Evolutionary conservation across 108 stramenopile genomes (phyloP), one percentile per base, ranked within the genome.

Genomic region (Skeletonema grethae): DNA sequence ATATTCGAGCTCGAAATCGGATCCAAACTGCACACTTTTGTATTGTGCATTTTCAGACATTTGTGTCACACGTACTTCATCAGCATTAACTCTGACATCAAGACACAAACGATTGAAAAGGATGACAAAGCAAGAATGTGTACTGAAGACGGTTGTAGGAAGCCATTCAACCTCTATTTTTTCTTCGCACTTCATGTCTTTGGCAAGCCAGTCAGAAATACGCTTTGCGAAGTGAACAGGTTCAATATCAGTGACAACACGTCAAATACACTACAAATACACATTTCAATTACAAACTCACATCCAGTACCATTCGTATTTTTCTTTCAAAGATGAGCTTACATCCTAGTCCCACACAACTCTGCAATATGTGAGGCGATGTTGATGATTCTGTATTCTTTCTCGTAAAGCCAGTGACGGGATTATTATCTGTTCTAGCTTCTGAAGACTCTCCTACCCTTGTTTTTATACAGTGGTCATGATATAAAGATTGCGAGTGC

Each of bases 401-500:
- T n/a, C 77, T 78, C 15, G 77, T 79, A 61, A 86, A 65, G 12
- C 84, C 85, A 34, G 48, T 10, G 15, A 67, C 45, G 18, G 76
- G 77, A 30, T 70, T 76, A 9, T 75, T 64, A 46, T 73, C 69
- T 10, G 60, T 59, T n/a, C 43, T 50, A 30, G 30, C 67, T 38
- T 29, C 32, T 36, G 20, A 22, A 16, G 63, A 56, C 61, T 59
- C 55, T 0, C 45, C 61, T 31, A n/a, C 66, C 64, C 48, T 61
- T 78, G 50, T 79, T 70, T 64, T 87, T 73, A 85, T 77, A 25
- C 87, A 86, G 71, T 94, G 90, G 22, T 71, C 75, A 72, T 91
- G 93, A 70, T 92, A 95, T 48, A 86, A 76, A 56, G 86, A 87
- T 64, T 95, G 93, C 7, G 91, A 85, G 69, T 95, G 86, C 15